Evolutionary conservation across 768 basidiomycete species (phyloP).

Genomic region (Termitomyces sp.): DNA sequence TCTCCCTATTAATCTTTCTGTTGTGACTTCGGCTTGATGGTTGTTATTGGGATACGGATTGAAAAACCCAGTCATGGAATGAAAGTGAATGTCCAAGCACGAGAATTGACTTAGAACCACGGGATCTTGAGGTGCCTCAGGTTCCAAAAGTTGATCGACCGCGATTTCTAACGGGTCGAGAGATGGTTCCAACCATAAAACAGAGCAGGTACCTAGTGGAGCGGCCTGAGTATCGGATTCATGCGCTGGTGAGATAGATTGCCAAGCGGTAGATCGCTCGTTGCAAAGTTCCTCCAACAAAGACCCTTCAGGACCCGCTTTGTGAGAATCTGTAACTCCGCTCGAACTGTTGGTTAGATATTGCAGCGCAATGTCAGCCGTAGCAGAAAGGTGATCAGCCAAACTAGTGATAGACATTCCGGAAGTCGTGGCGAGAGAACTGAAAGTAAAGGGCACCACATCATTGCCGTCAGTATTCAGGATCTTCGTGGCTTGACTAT

Average conservation of each 20-base stretch:
- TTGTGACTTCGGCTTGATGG: not conserved
- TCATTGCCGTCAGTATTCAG: conserved; percentile 5
- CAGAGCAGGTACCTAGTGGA: conserved; percentile 11
- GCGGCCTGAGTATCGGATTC: not conserved
- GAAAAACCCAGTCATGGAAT: not conserved
- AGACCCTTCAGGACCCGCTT: not conserved
- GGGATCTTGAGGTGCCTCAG: not conserved
- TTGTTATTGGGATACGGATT: not conserved
- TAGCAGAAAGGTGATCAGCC: conserved; percentile 29
- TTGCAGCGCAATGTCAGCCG: conserved; percentile 27
- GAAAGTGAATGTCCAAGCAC: not conserved
- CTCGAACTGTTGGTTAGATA: conserved; percentile 14
- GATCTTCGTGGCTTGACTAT: not conserved
- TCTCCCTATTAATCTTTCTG: not conserved
- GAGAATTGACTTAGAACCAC: conserved; percentile 2
- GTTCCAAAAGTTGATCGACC: conserved; percentile 4
- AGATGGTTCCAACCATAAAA: conserved; percentile 11
- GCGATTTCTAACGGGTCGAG: conserved; percentile 38
- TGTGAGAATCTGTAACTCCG: not conserved
- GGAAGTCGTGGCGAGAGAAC: conserved; percentile 23
- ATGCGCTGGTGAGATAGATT: not conserved
- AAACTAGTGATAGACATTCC: conserved; percentile 29
- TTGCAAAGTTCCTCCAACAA: conserved; percentile 5
- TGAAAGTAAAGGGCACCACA: conserved; percentile 16
- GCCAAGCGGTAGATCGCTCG: conserved; percentile 1